These are phyloP conservation scores for Xylaria sp. DNA, from an alignment of 2,329 filamentous ascomycete genomes.

Conservation along the genomic window DNA sequence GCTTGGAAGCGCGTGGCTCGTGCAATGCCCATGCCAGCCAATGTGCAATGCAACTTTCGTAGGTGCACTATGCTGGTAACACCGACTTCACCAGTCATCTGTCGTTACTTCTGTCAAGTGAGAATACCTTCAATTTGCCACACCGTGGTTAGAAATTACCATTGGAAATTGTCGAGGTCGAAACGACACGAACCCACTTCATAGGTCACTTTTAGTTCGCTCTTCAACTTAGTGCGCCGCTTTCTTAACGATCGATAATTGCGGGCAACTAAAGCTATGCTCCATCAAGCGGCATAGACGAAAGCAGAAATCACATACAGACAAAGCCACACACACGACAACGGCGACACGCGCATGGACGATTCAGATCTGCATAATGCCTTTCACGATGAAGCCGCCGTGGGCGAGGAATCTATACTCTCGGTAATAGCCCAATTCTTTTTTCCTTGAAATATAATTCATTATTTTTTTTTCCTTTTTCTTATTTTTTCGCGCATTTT, in stretches of 20 bases:
- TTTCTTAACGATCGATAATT: not conserved
- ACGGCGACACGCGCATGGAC: slow-evolving; percentile 49
- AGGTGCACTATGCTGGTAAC: slow-evolving; percentile 18
- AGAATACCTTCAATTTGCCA: slow-evolving; percentile 19
- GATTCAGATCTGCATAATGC: slow-evolving; percentile 51
- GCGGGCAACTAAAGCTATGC: slow-evolving; percentile 8
- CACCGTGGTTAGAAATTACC: slow-evolving; percentile 30
- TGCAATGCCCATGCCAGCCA: slow-evolving; percentile 16
- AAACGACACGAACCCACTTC: not conserved
- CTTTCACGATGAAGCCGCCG: slow-evolving; percentile 51
- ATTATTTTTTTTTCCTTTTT: not conserved
- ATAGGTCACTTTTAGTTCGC: no score
- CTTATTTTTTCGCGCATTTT: not conserved
- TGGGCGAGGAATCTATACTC: slow-evolving; percentile 50
- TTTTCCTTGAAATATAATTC: not conserved
- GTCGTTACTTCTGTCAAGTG: not conserved
- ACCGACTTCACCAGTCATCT: slow-evolving; percentile 9
- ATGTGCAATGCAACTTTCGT: slow-evolving; percentile 9
- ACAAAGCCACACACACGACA: slow-evolving; percentile 15
- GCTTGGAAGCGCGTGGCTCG: slow-evolving; percentile 34
- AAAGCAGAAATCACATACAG: slow-evolving; percentile 7
- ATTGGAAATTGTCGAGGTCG: slow-evolving; percentile 37
- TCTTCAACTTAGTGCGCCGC: slow-evolving; percentile 4
- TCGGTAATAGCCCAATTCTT: slow-evolving; percentile 44
- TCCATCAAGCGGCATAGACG: not conserved